These are phyloP conservation scores for Furculomyces boomerangus DNA, from an alignment of 371 early-diverging fungal species.

Conservation along the genomic window DNA sequence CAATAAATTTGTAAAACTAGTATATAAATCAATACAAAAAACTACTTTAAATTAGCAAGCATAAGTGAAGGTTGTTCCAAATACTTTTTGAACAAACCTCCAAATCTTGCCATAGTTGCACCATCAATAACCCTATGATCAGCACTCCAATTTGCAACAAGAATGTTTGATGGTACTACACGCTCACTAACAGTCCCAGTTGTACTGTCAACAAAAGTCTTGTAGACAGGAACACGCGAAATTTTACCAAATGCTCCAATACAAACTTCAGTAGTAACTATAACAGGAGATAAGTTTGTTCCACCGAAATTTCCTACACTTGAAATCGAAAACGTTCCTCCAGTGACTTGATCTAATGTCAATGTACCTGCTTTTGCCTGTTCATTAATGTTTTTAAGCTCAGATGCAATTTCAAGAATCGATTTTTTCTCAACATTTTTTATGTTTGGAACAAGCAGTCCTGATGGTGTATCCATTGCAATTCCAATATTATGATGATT, in stretches of 20 bases:
- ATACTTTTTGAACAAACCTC: constrained; percentile 60
- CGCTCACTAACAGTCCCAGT: constrained; percentile 28
- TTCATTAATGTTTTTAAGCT: constrained; percentile 58
- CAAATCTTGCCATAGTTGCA: constrained; percentile 88
- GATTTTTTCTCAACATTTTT: constrained; percentile 76
- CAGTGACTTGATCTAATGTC: constrained; percentile 46
- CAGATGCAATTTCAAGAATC: constrained; percentile 78
- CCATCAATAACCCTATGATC: constrained; percentile 97
- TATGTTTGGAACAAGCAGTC: constrained; percentile 86
- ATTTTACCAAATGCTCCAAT: constrained; percentile 84
- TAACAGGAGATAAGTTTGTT: constrained; percentile 72
- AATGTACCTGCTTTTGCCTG: constrained; percentile 47
- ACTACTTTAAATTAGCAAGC: constrained; percentile 19
- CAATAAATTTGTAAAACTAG: too few species aligned
- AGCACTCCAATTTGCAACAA: constrained; percentile 80
- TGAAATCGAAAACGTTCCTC: constrained; percentile 80
- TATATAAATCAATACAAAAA: too few species aligned
- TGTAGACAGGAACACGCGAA: constrained; percentile 69
- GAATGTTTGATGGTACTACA: constrained; percentile 51
- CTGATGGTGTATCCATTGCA: constrained; percentile 92
- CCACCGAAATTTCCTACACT: constrained; percentile 94
- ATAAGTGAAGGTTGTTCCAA: constrained; percentile 48
- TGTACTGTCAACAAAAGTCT: constrained; percentile 26
- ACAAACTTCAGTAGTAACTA: constrained; percentile 72
- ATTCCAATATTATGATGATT: constrained; percentile 78